Evolutionary conservation across 257 asterid species (phyloP), one percentile per base, ranked within the genome.

Genomic region (Nicotiana obtusifolia): DNA sequence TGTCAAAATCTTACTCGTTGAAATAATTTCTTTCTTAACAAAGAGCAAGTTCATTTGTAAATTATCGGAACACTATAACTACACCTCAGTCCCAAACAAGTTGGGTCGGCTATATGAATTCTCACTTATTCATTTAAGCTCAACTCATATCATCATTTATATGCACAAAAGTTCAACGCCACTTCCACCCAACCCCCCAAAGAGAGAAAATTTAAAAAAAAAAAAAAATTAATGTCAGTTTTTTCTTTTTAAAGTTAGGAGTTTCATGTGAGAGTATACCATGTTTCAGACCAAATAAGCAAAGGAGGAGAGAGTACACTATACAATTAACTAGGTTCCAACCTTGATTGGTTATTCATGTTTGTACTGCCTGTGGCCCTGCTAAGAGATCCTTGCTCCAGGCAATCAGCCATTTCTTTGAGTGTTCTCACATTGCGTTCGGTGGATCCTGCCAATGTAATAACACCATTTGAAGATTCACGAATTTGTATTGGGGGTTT

Each of bases 301-400:
- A 3, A 47, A 73, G 60, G 22, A 13, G 15, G 26, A 73, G 7
- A 73, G 20, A 73, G 61, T 7, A 47, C 35, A 15, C 13, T 7
- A 49, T 75, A 16, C 16, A 75, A 49, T 49, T 75, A 75, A 75
- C 80, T 49, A 26, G 10, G 7, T 75, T 26, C 80, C 80, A 81
- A 96, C 99, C 99, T 96, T 4, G 99, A 96, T 78, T 92, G 95
- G 83, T 93, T 92, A 88, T 96, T 96, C 99, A 96, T 96, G 87
- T 96, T 96, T 77, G 99, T 96, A 83, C 99, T 96, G 83, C 99
- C 99, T 6, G 99, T 96, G 41, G 99, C 98, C 89, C 99, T 87
- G 90, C 90, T 86, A 49, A 94, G 81, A 15, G 99, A 96, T 84
- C 99, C 99, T 88, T 90, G 94, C 89, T 96, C 99, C 76, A 96